phyloP scores from a whole-genome alignment of 176 grass and related monocot genomes.

The Avena insularis region DNA sequence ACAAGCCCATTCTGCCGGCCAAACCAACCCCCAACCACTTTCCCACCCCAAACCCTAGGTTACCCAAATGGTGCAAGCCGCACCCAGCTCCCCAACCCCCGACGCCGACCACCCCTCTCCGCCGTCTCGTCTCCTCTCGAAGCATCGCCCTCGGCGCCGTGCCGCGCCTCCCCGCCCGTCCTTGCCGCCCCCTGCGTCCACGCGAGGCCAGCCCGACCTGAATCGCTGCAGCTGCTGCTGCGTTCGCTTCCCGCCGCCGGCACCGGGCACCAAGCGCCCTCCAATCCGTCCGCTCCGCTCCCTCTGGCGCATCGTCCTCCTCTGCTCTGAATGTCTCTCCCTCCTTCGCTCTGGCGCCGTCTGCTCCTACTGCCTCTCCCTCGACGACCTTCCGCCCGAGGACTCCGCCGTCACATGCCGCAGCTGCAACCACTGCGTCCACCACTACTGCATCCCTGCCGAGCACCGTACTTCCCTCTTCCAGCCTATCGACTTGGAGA shows the following conservation, averaged over 20 bases:
- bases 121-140: constrained; percentile 53
- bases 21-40: not conserved
- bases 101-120: constrained; percentile 25
- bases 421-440: constrained; percentile 59
- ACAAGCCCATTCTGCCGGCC: not conserved
- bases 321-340: constrained; percentile 71
- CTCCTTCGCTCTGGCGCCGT: constrained; percentile 47
- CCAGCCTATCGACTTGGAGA: constrained; percentile 41
- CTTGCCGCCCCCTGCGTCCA: constrained; percentile 4
- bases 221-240: constrained; percentile 66
- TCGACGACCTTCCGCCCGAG: constrained; percentile 42
- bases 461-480: constrained; percentile 62
- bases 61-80: constrained; percentile 37
- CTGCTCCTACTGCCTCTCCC: constrained; percentile 85
- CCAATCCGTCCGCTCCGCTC: constrained; percentile 62
- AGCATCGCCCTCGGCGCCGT: constrained; percentile 51
- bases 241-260: constrained; percentile 46
- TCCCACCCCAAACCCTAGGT: constrained; percentile 39
- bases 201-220: constrained; percentile 54
- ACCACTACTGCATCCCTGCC: constrained; percentile 54
- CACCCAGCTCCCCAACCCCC: constrained; percentile 15
- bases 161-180: constrained; percentile 21
- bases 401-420: constrained; percentile 52
- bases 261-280: constrained; percentile 43
- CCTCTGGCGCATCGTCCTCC: constrained; percentile 78